Percentiles rank a stretch among this genome's conserved stretches.
Evolutionary conservation across 2,329 filamentous ascomycete species (phyloP).

Genomic region (Cladophialophora chaetospira): DNA sequence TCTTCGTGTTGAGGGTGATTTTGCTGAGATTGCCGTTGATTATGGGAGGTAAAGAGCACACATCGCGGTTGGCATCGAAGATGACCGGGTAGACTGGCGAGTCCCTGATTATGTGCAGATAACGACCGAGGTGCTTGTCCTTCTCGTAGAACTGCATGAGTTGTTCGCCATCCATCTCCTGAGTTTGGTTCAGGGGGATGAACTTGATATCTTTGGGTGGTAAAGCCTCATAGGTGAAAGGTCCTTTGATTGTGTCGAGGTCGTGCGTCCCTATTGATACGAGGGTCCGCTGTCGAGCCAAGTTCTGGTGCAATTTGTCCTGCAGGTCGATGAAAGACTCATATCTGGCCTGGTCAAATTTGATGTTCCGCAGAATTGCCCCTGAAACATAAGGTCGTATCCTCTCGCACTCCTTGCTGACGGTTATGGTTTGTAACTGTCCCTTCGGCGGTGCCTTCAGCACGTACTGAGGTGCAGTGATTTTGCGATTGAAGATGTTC

Average conservation of each 20-base stretch:
- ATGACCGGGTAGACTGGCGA: conserved; percentile 94
- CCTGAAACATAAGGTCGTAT: conserved; percentile 87
- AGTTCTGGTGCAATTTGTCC: conserved; percentile 96
- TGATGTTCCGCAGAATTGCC: conserved; percentile 85
- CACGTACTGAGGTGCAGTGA: conserved; percentile 75
- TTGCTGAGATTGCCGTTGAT: conserved; percentile 98
- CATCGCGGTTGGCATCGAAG: conserved; percentile 80
- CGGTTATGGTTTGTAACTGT: conserved; percentile 76
- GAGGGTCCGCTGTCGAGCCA: conserved; percentile 87
- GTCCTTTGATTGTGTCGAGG: conserved; percentile 86
- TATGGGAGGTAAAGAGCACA: conserved; percentile 93
- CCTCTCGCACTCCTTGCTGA: conserved; percentile 72
- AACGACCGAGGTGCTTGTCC: conserved; percentile 88
- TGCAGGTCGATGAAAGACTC: conserved; percentile 97
- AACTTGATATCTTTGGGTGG: conserved; percentile 92
- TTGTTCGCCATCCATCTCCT: conserved; percentile 82
- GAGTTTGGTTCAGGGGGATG: conserved; percentile 83
- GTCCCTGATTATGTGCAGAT: conserved; percentile 91
- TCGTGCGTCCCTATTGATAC: conserved; percentile 99
- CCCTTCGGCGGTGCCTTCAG: conserved; percentile 71
- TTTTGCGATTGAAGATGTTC: conserved; percentile 85
- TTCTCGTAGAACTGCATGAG: conserved; percentile 94
- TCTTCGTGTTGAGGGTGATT: conserved; percentile 86
- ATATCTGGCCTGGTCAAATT: conserved; percentile 87
- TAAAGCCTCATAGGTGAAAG: conserved; percentile 94